Evolutionary conservation across 352 stramenopile species (phyloP).

Genomic region (Phytophthora pseudosyringae): DNA sequence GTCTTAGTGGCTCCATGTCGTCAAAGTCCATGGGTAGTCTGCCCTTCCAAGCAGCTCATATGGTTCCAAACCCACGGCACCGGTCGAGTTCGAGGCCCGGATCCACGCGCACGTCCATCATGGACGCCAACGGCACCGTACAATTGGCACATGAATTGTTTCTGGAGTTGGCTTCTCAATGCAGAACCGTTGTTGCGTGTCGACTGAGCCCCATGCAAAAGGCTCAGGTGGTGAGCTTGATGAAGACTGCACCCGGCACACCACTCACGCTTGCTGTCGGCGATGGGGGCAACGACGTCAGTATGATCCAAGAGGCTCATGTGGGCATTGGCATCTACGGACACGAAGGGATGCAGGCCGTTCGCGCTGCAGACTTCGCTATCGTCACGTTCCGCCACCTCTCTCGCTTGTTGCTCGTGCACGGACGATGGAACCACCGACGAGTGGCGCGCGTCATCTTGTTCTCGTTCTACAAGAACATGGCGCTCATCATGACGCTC

Average conservation of each 20-base stretch:
- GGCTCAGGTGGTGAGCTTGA: conserved; percentile 93
- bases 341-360: conserved; percentile 95
- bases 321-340: conserved; percentile 99
- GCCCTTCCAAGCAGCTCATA: conserved; percentile 33
- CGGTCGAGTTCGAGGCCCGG: conserved; percentile 30
- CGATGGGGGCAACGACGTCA: conserved; percentile 99
- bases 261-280: conserved; percentile 96
- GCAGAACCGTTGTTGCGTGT: conserved; percentile 87
- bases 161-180: conserved; percentile 88
- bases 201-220: conserved; percentile 93
- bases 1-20: conserved; percentile 49
- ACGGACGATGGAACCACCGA: conserved; percentile 88
- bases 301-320: conserved; percentile 99
- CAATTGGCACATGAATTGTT: conserved; percentile 69
- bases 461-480: conserved; percentile 93
- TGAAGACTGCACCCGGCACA: conserved; percentile 77
- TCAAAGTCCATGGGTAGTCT: conserved; percentile 60
- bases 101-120: conserved; percentile 46
- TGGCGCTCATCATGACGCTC: conserved; percentile 94
- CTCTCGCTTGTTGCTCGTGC: conserved; percentile 77
- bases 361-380: conserved; percentile 85
- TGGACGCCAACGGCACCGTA: conserved; percentile 10
- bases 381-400: conserved; percentile 86
- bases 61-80: conserved; percentile 36
- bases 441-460: conserved; percentile 83